These are phyloP conservation scores for Hirschioporus abietinus DNA, from an alignment of 768 basidiomycete species.

Conservation along the genomic window DNA sequence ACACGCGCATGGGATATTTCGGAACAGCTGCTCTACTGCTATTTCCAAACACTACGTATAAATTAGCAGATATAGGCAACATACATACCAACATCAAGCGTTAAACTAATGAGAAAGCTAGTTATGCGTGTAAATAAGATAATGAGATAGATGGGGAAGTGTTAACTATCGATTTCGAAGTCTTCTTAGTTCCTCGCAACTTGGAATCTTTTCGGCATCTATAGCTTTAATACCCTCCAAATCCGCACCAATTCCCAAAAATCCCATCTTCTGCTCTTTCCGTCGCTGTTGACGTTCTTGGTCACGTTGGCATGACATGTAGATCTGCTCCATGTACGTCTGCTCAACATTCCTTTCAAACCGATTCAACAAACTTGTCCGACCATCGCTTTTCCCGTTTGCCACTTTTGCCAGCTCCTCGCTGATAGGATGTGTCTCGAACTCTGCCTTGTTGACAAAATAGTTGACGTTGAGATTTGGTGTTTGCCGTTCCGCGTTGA, in stretches of 20 bases:
- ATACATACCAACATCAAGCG: not conserved
- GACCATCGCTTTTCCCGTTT: constrained; percentile 6
- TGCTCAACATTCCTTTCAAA: constrained; percentile 81
- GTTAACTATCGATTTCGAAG: constrained; percentile 31
- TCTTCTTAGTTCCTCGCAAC: constrained; percentile 72
- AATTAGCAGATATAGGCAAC: not conserved
- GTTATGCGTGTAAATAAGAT: not conserved
- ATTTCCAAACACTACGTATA: not conserved
- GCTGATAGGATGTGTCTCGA: constrained; percentile 74
- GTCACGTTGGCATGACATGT: constrained; percentile 65
- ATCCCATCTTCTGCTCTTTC: constrained; percentile 73
- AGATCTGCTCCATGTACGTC: constrained; percentile 65
- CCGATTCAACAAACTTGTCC: constrained; percentile 32
- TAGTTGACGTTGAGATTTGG: constrained; percentile 67
- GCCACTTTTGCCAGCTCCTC: constrained; percentile 53
- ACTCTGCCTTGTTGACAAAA: constrained; percentile 77
- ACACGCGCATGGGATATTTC: not conserved
- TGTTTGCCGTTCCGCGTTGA: constrained; percentile 69
- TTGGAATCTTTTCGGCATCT: constrained; percentile 60
- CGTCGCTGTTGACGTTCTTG: constrained; percentile 60
- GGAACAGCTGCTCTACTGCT: not conserved
- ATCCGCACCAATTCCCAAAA: constrained; percentile 90
- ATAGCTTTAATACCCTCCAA: constrained; percentile 83
- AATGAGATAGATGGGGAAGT: not conserved
- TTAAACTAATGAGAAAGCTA: not conserved